These are phyloP conservation scores for Proliferodiscus dingleyae DNA, from an alignment of 2,329 filamentous ascomycete genomes.

Conservation along the genomic window DNA sequence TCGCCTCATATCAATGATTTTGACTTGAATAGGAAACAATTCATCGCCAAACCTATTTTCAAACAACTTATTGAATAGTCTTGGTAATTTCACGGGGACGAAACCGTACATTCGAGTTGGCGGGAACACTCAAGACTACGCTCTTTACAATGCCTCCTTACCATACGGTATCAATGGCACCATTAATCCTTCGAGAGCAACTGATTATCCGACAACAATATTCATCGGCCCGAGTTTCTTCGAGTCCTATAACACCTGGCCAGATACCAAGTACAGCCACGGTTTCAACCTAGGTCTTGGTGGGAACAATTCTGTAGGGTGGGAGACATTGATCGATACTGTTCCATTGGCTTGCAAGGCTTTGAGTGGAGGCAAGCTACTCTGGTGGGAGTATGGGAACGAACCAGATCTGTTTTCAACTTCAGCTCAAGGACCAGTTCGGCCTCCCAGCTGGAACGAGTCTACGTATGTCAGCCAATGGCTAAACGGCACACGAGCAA, in stretches of 20 bases:
- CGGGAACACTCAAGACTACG: slow-evolving; percentile 64
- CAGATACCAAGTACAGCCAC: slow-evolving; percentile 51
- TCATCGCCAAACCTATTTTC: slow-evolving; percentile 55
- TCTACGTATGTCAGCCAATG: slow-evolving; percentile 52
- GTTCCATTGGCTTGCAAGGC: slow-evolving; percentile 54
- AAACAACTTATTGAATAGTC: slow-evolving; percentile 53
- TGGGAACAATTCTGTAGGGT: slow-evolving; percentile 46
- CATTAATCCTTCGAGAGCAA: slow-evolving; percentile 43
- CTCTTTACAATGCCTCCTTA: slow-evolving; percentile 52
- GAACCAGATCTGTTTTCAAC: slow-evolving; percentile 57
- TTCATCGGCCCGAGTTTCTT: slow-evolving; percentile 58
- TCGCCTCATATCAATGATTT: background rate
- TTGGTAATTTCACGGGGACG: slow-evolving; percentile 47
- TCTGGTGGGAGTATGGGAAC: slow-evolving; percentile 60
- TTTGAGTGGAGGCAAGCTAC: slow-evolving; percentile 44
- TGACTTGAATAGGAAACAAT: slow-evolving; percentile 39
- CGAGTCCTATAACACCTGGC: slow-evolving; percentile 56
- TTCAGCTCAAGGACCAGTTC: slow-evolving; percentile 45
- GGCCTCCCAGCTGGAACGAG: slow-evolving; percentile 51
- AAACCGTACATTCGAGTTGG: slow-evolving; percentile 60
- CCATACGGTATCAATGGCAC: slow-evolving; percentile 47
- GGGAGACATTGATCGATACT: slow-evolving; percentile 48
- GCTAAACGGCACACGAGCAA: slow-evolving; percentile 48
- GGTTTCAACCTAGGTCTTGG: slow-evolving; percentile 55
- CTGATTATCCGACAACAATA: slow-evolving; percentile 57